Percentiles rank a stretch among this genome's conserved stretches.
Evolutionary conservation across 805 yeast species (phyloP).

Genomic region (Candida boleticola): DNA sequence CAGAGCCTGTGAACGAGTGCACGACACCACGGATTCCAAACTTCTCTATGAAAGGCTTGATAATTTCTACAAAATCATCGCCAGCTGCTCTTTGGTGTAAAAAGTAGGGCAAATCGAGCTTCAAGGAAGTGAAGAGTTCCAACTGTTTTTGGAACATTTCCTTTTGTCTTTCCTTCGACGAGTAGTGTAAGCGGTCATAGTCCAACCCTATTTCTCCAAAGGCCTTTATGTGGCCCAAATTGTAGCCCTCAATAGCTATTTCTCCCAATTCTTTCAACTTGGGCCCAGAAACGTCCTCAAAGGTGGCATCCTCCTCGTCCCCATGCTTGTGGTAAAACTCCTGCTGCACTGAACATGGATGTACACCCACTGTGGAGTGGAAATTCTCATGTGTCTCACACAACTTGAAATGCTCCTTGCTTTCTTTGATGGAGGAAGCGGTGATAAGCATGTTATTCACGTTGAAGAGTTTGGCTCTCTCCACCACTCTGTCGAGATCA

Average conservation of each 20-base stretch:
- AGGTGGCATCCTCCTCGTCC: neutral
- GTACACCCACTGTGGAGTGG: conserved; percentile 86
- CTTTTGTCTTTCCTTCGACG: conserved; percentile 65
- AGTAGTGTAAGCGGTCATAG: conserved; percentile 81
- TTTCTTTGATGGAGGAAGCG: conserved; percentile 74
- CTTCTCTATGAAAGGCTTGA: conserved; percentile 58
- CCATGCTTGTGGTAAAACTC: conserved; percentile 27
- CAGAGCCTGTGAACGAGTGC: conserved; percentile 90
- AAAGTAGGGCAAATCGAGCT: conserved; percentile 69
- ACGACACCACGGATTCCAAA: conserved; percentile 65
- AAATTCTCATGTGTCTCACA: conserved; percentile 37
- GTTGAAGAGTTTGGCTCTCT: conserved; percentile 61
- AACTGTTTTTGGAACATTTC: conserved; percentile 72
- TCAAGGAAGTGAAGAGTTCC: conserved; percentile 48
- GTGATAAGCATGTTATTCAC: conserved; percentile 77
- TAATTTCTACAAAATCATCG: conserved; percentile 67
- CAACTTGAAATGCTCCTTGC: conserved; percentile 57
- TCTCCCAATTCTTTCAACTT: conserved; percentile 50
- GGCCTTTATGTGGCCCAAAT: conserved; percentile 61
- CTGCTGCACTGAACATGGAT: conserved; percentile 78
- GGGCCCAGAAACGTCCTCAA: conserved; percentile 9
- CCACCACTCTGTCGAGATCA: conserved; percentile 64
- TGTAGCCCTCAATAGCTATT: conserved; percentile 47
- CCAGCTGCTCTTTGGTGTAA: conserved; percentile 87
- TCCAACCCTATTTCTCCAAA: conserved; percentile 97